Evolutionary conservation across 2,329 filamentous ascomycete species (phyloP).

Genomic region (Sordariomycetes sp.): DNA sequence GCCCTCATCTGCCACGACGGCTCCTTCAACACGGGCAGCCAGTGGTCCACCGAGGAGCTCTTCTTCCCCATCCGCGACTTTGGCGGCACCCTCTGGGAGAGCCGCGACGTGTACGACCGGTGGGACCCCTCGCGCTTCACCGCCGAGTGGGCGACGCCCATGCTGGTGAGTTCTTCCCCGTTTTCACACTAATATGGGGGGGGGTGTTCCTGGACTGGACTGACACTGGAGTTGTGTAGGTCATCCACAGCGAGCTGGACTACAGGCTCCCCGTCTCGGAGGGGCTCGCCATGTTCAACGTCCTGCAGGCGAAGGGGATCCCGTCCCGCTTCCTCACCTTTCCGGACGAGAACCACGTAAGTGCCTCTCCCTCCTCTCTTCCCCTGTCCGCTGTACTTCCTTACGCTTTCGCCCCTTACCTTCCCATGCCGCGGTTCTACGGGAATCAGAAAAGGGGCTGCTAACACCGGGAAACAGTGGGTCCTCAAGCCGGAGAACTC

Average conservation of each 20-base stretch:
- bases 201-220: conserved; percentile 10
- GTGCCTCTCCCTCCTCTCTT: conserved; percentile 11
- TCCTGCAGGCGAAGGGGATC: conserved; percentile 64
- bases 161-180: conserved; percentile 46
- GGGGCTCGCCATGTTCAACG: conserved; percentile 76
- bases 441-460: background rate
- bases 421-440: no score
- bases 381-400: background rate
- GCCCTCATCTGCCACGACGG: conserved; percentile 84
- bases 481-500: conserved; percentile 88
- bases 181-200: background rate
- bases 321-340: conserved; percentile 74
- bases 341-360: conserved; percentile 58
- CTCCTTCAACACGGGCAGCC: conserved; percentile 61
- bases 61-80: conserved; percentile 63
- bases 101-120: conserved; percentile 51
- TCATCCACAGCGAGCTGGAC: conserved; percentile 82
- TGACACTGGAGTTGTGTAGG: no score
- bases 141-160: conserved; percentile 72
- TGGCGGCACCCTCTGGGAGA: conserved; percentile 50
- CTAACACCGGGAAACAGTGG: conserved; percentile 38
- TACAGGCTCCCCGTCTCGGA: conserved; percentile 81
- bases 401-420: no score
- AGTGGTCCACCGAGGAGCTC: conserved; percentile 57
- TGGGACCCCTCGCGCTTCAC: conserved; percentile 59